Percentiles rank a stretch among this genome's conserved stretches.
These are phyloP conservation scores for Parachaetomium inaequale DNA, from an alignment of 495 filamentous ascomycete genomes.

Conservation along the genomic window DNA sequence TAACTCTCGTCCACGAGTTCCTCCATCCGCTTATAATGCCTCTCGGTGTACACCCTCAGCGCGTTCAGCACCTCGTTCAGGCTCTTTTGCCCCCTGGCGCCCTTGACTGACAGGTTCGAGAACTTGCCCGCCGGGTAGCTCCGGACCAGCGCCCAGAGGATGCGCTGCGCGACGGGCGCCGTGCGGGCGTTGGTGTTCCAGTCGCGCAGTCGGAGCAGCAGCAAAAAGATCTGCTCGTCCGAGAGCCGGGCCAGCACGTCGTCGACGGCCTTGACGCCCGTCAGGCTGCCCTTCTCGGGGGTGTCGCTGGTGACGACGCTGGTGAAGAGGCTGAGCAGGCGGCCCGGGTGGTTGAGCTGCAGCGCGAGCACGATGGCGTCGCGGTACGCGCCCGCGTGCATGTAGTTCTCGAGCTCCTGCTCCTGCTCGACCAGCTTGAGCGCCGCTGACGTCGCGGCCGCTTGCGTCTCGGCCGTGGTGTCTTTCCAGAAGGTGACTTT, in stretches of 20 bases:
- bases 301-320: constrained; percentile 63
- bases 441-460: constrained; percentile 59
- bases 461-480: constrained; percentile 76
- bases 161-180: constrained; percentile 77
- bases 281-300: constrained; percentile 60
- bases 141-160: constrained; percentile 75
- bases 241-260: constrained; percentile 74
- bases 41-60: constrained; percentile 80
- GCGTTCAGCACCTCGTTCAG: constrained; percentile 80
- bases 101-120: constrained; percentile 53
- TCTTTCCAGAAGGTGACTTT: constrained; percentile 94
- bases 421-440: constrained; percentile 85
- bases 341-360: constrained; percentile 85
- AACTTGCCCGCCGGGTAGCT: constrained; percentile 72
- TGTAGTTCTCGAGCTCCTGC: constrained; percentile 87
- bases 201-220: constrained; percentile 78
- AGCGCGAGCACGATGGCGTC: constrained; percentile 90
- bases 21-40: constrained; percentile 83
- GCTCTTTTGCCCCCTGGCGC: constrained; percentile 61
- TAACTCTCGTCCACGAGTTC: constrained; percentile 92
- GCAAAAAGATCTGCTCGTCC: constrained; percentile 73
- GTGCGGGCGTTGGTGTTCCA: constrained; percentile 96
- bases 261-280: constrained; percentile 76
- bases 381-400: constrained; percentile 77
- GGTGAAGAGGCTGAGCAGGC: constrained; percentile 78